Conservation (phyloP, 139 green algal species). For the Micractinium sp. region DNA sequence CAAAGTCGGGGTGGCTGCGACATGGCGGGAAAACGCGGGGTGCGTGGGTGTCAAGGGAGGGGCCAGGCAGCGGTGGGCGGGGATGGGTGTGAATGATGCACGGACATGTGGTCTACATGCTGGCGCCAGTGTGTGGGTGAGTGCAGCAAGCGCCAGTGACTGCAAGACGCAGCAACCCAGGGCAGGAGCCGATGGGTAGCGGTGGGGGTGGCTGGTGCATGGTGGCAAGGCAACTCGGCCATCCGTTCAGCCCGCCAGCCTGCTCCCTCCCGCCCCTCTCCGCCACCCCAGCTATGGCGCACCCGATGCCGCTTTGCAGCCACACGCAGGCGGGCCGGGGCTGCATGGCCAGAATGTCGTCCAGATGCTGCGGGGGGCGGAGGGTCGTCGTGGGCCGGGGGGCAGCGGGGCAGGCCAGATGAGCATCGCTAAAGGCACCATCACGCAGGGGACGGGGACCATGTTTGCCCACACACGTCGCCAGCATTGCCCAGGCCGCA, state of each 20-base stretch:
- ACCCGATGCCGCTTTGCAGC: constrained; percentile 68
- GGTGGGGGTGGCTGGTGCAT: no score
- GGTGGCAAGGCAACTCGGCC: no score
- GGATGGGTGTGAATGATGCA: not conserved
- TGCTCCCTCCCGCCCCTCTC: not conserved
- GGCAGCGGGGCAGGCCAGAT: no score
- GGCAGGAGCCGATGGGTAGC: not conserved
- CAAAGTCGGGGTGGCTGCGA: constrained; percentile 42
- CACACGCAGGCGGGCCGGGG: constrained; percentile 56
- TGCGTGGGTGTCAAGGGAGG: not conserved
- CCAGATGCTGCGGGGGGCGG: constrained; percentile 49
- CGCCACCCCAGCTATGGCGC: not conserved
- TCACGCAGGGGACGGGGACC: no score
- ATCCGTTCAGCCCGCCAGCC: not conserved
- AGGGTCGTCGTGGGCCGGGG: no score
- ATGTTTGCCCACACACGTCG: no score
- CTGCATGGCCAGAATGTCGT: constrained; percentile 61
- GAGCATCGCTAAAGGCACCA: no score
- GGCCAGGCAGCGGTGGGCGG: not conserved
- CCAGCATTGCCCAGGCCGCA: no score
- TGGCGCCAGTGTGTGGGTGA: not conserved
- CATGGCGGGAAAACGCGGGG: no score
- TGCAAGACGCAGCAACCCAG: not conserved
- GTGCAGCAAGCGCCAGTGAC: not conserved
- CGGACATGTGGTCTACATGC: no score